Conservation (phyloP, 2,329 filamentous ascomycete species). For the Scedosporium minutisporum region DNA sequence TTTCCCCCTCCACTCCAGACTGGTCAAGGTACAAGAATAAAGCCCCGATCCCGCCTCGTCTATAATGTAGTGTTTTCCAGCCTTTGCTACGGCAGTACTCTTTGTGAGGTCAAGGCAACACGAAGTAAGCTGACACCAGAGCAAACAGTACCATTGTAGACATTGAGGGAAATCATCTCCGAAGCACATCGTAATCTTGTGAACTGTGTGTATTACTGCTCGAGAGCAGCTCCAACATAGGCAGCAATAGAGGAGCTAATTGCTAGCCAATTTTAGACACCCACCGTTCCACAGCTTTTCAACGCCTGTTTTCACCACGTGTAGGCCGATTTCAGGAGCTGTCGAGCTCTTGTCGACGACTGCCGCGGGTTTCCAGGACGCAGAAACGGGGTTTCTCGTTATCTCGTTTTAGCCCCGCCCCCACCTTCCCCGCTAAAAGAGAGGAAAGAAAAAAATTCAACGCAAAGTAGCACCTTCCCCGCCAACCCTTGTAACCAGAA, state of each 20-base stretch:
- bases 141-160: no score
- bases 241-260: neutral
- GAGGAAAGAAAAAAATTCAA: neutral
- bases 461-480: neutral
- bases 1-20: neutral
- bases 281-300: neutral
- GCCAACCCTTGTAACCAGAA: constrained; percentile 1
- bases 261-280: no score
- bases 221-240: no score
- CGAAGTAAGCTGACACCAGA: no score
- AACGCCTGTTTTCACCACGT: neutral
- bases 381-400: neutral
- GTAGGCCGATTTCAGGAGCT: neutral
- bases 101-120: no score
- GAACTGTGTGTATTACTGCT: neutral
- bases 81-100: no score
- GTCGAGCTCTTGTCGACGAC: neutral
- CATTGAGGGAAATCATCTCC: neutral
- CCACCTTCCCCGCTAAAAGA: neutral
- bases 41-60: no score
- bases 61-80: no score
- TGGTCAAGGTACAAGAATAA: no score
- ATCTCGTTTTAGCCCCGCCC: neutral
- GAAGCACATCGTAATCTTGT: neutral
- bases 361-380: neutral